Evolutionary conservation across 768 basidiomycete species (phyloP).

Genomic region (Kwoniella pini): DNA sequence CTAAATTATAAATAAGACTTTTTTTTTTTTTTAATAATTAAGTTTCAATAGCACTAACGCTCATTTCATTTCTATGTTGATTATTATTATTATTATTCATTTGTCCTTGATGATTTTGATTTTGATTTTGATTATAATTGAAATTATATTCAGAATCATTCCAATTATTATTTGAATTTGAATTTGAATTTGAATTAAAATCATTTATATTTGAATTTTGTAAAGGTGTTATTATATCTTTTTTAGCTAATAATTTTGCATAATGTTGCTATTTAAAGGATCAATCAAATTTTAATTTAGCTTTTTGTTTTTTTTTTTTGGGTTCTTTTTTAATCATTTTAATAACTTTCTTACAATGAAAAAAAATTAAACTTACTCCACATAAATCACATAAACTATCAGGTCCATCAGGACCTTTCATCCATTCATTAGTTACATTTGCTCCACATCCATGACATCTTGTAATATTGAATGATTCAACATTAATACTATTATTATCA

Average conservation of each 20-base stretch:
- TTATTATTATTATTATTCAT: too few species aligned
- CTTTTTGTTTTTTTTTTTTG: too few species aligned
- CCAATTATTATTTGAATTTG: neutral
- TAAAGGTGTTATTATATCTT: conserved; percentile 6
- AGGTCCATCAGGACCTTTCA: conserved; percentile 47
- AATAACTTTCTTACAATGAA: too few species aligned
- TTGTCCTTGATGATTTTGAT: neutral
- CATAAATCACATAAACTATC: conserved; percentile 43
- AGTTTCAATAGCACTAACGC: too few species aligned
- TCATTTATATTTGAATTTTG: neutral
- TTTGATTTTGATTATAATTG: neutral
- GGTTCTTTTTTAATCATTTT: too few species aligned
- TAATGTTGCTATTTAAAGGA: conserved; percentile 28
- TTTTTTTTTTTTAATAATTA: too few species aligned
- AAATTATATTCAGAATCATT: neutral
- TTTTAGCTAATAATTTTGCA: conserved; percentile 26
- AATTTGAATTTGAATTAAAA: neutral
- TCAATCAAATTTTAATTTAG: too few species aligned
- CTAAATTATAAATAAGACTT: too few species aligned
- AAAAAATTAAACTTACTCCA: conserved; percentile 41
- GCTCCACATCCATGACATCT: conserved; percentile 44
- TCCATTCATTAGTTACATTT: conserved; percentile 33
- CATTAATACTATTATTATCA: neutral
- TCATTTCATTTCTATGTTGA: too few species aligned
- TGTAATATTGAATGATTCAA: neutral